Evolutionary conservation across 345 rosid species (phyloP).

Genomic region (Heritiera fomes): DNA sequence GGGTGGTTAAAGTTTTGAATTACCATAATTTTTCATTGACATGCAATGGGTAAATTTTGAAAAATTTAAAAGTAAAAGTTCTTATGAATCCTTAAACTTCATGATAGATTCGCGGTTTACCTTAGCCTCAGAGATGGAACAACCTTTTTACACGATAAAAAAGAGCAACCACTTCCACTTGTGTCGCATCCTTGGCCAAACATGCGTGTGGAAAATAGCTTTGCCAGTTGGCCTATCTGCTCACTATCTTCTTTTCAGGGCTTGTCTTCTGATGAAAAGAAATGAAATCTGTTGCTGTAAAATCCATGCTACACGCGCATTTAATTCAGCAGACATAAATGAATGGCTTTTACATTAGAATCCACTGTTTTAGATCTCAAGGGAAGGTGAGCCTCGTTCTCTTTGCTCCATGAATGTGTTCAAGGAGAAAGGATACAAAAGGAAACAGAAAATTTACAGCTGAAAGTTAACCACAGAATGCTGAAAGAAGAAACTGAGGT

Average conservation of each 20-base stretch:
- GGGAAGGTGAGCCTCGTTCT: neutral
- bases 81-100: too few relatives aligned
- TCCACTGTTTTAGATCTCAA: constrained; percentile 5
- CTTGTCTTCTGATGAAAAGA: constrained; percentile 24
- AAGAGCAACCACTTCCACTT: too few relatives aligned
- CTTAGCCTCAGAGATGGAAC: too few relatives aligned
- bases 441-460: too few relatives aligned
- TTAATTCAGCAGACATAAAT: neutral
- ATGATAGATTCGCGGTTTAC: too few relatives aligned
- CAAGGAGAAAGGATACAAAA: neutral
- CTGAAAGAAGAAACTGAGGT: neutral
- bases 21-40: too few relatives aligned
- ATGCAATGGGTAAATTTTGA: too few relatives aligned
- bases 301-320: neutral
- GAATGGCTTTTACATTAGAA: neutral
- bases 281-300: constrained; percentile 16
- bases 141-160: too few relatives aligned
- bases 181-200: neutral
- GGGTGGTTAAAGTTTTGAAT: too few relatives aligned
- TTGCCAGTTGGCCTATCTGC: constrained; percentile 26
- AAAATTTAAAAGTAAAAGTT: too few relatives aligned
- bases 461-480: neutral
- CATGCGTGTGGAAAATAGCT: neutral
- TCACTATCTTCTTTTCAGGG: constrained; percentile 13
- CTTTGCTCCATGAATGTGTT: constrained; percentile 12